These are phyloP conservation scores for Colletotrichum navitas DNA, from an alignment of 2,329 filamentous ascomycete species.

Conservation along the genomic window DNA sequence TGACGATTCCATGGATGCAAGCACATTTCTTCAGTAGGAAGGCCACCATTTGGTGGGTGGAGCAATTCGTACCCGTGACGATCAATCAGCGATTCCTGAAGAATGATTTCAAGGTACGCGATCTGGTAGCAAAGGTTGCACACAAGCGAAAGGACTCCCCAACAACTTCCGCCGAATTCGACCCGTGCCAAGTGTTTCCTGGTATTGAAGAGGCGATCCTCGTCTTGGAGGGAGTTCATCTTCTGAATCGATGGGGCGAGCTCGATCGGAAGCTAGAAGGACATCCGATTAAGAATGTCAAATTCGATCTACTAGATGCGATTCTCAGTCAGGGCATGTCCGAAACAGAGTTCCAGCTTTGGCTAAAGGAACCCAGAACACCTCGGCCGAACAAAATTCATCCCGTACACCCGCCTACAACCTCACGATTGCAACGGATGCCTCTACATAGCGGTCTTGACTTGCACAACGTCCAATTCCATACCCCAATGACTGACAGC, in stretches of 20 bases:
- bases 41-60: constrained; percentile 1
- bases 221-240: background rate
- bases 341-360: background rate
- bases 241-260: background rate
- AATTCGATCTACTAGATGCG: constrained; percentile 9
- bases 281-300: background rate
- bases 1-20: constrained; percentile 9
- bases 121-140: background rate
- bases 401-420: background rate
- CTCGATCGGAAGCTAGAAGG: background rate
- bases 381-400: background rate
- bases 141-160: constrained; percentile 1
- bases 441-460: background rate
- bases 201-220: constrained; percentile 6
- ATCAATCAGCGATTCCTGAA: constrained; percentile 8
- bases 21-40: background rate
- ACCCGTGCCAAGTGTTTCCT: background rate
- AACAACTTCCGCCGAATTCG: background rate
- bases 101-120: background rate
- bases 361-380: background rate
- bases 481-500: background rate
- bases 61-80: constrained; percentile 5
- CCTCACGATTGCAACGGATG: background rate
- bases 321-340: constrained; percentile 5
- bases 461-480: background rate